Conservation (phyloP, 306 rosid species). For the Spatholobus suberectus region DNA sequence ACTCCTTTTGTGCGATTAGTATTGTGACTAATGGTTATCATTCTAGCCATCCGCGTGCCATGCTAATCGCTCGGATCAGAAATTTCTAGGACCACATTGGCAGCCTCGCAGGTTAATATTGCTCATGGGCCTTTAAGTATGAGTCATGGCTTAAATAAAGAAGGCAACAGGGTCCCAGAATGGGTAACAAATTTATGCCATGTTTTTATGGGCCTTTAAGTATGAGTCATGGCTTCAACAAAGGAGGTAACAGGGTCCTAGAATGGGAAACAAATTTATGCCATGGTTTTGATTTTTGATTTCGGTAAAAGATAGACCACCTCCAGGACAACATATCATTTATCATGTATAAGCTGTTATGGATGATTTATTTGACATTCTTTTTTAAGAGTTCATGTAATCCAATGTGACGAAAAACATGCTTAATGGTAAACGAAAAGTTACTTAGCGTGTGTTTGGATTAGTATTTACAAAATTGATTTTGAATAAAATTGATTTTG, state of each 20-base stretch:
- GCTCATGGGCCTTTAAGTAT: no score
- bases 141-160: no score
- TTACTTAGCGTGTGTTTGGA: no score
- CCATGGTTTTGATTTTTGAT: neutral
- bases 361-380: neutral
- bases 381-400: neutral
- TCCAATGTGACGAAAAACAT: no score
- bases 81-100: no score
- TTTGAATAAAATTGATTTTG: no score
- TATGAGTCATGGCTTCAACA: no score
- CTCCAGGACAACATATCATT: neutral
- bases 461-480: no score
- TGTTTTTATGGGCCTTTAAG: no score
- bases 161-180: neutral
- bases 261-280: neutral
- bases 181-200: neutral
- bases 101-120: no score
- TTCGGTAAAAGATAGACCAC: neutral
- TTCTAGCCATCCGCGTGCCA: neutral
- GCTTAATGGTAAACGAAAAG: no score
- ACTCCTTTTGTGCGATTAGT: neutral
- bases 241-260: neutral
- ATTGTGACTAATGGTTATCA: neutral
- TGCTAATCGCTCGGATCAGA: no score
- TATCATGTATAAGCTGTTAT: neutral